Evolutionary conservation across 2,329 filamentous ascomycete genomes (phyloP).

Genomic region (Ophioceras dolichostomum): DNA sequence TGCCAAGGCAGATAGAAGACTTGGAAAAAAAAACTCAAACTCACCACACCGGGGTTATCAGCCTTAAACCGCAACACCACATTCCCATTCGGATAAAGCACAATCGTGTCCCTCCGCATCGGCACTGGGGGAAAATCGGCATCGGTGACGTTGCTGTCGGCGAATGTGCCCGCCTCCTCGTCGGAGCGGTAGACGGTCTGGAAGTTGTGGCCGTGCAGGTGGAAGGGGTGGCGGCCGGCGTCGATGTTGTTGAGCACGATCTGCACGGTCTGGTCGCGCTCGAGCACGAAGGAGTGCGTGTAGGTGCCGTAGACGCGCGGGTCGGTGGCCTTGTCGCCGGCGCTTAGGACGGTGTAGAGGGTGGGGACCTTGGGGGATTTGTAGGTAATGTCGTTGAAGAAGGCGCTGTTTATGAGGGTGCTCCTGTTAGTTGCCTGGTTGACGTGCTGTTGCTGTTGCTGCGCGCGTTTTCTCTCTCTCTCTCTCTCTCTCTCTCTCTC

Average conservation of each 20-base stretch:
- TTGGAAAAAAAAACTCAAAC: too few relatives aligned
- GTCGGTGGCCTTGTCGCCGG: constrained; percentile 45
- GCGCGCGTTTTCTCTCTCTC: not conserved
- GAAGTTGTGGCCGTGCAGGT: constrained; percentile 67
- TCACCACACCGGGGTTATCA: constrained; percentile 26
- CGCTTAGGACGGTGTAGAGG: constrained; percentile 61
- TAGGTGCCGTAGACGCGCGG: constrained; percentile 52
- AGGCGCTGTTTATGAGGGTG: constrained; percentile 33
- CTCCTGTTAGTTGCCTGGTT: too few relatives aligned
- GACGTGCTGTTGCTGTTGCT: too few relatives aligned
- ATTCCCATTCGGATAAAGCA: constrained; percentile 32
- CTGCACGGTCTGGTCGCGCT: constrained; percentile 56
- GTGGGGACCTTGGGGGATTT: constrained; percentile 63
- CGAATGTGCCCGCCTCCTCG: constrained; percentile 43
- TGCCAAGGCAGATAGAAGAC: too few relatives aligned
- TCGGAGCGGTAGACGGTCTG: constrained; percentile 45
- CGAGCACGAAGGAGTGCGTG: constrained; percentile 55
- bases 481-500: not conserved
- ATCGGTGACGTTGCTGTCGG: constrained; percentile 27
- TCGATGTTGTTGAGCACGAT: constrained; percentile 70
- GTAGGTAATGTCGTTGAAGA: constrained; percentile 72
- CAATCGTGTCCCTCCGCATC: constrained; percentile 37
- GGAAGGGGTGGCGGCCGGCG: constrained; percentile 60
- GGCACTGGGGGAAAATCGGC: constrained; percentile 39
- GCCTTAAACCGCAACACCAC: constrained; percentile 29